phyloP scores from a whole-genome alignment of 2,329 filamentous ascomycete species.

The Pseudogymnoascus sp. region DNA sequence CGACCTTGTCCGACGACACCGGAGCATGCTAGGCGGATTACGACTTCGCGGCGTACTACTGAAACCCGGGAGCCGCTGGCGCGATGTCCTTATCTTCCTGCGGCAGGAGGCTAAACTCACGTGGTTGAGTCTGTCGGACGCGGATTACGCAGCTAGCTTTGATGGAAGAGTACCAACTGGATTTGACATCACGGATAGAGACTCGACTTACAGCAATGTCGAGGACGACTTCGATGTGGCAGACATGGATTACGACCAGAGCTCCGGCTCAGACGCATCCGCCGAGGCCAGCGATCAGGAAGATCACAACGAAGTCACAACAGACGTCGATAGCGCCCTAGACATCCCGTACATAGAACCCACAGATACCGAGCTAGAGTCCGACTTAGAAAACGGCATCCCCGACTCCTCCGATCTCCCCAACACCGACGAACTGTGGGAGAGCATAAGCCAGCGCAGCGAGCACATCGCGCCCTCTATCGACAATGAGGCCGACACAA shows the following conservation, averaged over 20 bases:
- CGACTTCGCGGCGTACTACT: constrained; percentile 52
- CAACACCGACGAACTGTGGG: not conserved
- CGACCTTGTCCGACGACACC: constrained; percentile 45
- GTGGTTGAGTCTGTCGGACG: constrained; percentile 53
- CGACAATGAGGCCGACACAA: constrained; percentile 15
- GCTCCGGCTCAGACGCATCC: constrained; percentile 25
- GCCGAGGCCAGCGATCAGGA: constrained; percentile 12
- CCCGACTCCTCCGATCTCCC: not conserved
- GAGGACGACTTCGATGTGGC: constrained; percentile 23
- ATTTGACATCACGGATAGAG: constrained; percentile 16
- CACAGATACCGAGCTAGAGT: not conserved
- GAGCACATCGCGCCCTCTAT: constrained; percentile 36
- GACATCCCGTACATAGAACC: constrained; percentile 5
- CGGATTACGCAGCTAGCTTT: constrained; percentile 49
- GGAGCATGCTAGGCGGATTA: constrained; percentile 47
- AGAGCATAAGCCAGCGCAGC: not conserved
- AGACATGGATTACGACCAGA: constrained; percentile 10
- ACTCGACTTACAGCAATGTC: constrained; percentile 16
- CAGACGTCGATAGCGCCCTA: constrained; percentile 10
- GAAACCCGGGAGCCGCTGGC: constrained; percentile 51
- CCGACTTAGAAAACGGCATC: not conserved
- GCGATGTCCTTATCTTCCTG: constrained; percentile 48
- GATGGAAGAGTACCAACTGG: constrained; percentile 27
- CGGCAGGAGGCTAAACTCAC: constrained; percentile 45
- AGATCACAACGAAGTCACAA: constrained; percentile 25